These are phyloP conservation scores for Suhomyces kilbournensis DNA, from an alignment of 805 yeast genomes.

Conservation along the genomic window DNA sequence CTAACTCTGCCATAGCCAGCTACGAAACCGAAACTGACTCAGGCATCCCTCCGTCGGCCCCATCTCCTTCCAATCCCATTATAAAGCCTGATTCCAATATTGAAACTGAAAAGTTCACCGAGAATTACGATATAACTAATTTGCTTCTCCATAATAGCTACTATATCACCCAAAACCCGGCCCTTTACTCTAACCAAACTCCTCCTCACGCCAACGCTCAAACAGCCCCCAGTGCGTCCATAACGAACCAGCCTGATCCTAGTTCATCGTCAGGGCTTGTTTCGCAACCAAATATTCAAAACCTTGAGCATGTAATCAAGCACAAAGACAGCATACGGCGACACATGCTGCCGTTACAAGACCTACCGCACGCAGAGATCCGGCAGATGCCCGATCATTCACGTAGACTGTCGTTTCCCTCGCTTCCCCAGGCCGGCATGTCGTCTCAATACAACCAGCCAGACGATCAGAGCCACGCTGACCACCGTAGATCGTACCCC, in stretches of 20 bases:
- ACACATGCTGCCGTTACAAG: not conserved
- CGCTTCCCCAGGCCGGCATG: not conserved
- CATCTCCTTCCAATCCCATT: not conserved
- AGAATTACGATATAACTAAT: slow-evolving; percentile 25
- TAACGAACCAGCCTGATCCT: not conserved
- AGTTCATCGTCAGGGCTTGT: not conserved
- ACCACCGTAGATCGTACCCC: not conserved
- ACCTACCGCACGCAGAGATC: not conserved
- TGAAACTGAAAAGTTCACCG: slow-evolving; percentile 15
- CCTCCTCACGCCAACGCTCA: not conserved
- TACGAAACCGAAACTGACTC: not conserved
- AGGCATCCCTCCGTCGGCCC: not conserved
- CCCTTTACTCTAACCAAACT: not conserved
- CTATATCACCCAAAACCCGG: slow-evolving; percentile 2
- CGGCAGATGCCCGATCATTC: not conserved
- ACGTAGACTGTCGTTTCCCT: not conserved
- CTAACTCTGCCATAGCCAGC: slow-evolving; percentile 1
- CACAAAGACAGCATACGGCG: not conserved
- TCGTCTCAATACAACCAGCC: not conserved
- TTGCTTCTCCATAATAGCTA: slow-evolving; percentile 19
- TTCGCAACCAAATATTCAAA: not conserved
- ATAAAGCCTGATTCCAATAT: not conserved
- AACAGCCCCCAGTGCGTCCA: not conserved
- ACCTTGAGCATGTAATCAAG: not conserved
- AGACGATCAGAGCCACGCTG: not conserved